These are phyloP conservation scores for Paratinospora sagittata DNA, from an alignment of 164 flowering plant species.

Conservation along the genomic window DNA sequence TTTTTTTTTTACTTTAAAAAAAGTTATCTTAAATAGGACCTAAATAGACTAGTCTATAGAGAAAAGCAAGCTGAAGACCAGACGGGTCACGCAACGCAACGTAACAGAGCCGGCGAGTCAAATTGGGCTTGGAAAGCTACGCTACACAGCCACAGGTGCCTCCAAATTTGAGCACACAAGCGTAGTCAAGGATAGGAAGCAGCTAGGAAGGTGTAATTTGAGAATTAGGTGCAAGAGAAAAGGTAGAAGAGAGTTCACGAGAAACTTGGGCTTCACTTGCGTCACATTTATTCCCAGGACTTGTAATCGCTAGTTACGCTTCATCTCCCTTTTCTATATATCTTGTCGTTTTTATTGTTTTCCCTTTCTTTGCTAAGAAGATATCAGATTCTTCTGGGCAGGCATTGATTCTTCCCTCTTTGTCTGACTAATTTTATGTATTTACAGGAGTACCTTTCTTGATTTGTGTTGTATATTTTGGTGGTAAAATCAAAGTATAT, in stretches of 20 bases:
- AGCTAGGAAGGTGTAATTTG: background rate
- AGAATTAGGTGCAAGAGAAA: background rate
- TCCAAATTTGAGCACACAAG: background rate
- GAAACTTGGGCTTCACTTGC: slow-evolving; percentile 16
- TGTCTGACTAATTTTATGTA: background rate
- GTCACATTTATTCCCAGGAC: background rate
- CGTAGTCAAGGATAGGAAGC: too few species aligned
- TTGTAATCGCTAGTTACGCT: background rate
- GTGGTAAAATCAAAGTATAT: too few species aligned
- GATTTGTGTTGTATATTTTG: too few species aligned
- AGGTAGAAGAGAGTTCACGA: slow-evolving; percentile 19
- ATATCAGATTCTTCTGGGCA: background rate
- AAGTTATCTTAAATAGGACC: too few species aligned
- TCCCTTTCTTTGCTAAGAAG: background rate
- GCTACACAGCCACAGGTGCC: too few species aligned
- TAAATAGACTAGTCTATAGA: too few species aligned
- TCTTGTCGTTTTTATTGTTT: background rate
- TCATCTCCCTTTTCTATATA: background rate
- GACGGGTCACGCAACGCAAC: too few species aligned
- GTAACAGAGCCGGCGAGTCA: background rate
- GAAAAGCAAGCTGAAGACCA: too few species aligned
- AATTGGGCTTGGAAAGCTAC: background rate
- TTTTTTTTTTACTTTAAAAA: too few species aligned
- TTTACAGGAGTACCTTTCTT: too few species aligned
- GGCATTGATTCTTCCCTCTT: background rate